A percentile compares a stretch with the other conserved stretches of the same genome.
These are phyloP conservation scores for Nothophytophthora sp. DNA, from an alignment of 352 stramenopile genomes.

Conservation along the genomic window DNA sequence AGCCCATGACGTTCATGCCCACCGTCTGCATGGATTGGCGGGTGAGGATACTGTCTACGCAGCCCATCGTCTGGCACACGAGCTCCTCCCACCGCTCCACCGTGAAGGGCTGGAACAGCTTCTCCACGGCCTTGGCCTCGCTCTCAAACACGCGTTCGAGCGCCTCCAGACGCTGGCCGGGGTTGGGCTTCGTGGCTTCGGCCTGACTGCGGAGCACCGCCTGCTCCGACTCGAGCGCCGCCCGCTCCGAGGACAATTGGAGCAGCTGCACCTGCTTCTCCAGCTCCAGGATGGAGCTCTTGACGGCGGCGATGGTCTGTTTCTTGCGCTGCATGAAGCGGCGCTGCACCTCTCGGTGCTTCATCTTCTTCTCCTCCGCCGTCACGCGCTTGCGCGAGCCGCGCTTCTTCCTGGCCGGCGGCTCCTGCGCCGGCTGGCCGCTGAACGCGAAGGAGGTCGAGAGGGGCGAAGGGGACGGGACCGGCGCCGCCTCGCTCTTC, in stretches of 20 bases:
- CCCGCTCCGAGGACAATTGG: slow-evolving; percentile 32
- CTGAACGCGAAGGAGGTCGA: slow-evolving; percentile 14
- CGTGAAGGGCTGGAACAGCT: slow-evolving; percentile 31
- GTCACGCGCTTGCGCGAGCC: slow-evolving; percentile 25
- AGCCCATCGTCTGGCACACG: slow-evolving; percentile 30
- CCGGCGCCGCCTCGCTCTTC: too few relatives aligned
- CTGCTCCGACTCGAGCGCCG: slow-evolving; percentile 43
- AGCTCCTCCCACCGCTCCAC: slow-evolving; percentile 36
- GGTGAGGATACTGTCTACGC: slow-evolving; percentile 28
- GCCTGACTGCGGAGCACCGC: slow-evolving; percentile 20
- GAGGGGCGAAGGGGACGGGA: slow-evolving; percentile 19
- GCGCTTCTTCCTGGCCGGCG: slow-evolving; percentile 20
- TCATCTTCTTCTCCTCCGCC: slow-evolving; percentile 43
- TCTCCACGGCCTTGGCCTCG: slow-evolving; percentile 32
- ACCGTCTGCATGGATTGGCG: slow-evolving; percentile 31
- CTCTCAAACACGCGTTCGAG: slow-evolving; percentile 33
- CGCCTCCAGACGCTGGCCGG: slow-evolving; percentile 14
- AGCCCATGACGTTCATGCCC: slow-evolving; percentile 46
- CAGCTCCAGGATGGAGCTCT: slow-evolving; percentile 29
- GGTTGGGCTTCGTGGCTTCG: neutral
- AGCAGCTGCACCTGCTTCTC: slow-evolving; percentile 41
- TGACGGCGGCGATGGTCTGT: slow-evolving; percentile 33
- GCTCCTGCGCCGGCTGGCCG: slow-evolving; percentile 2
- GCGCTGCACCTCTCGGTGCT: slow-evolving; percentile 52
- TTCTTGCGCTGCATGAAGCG: slow-evolving; percentile 62